These are phyloP conservation scores for Globisporangium cystogenes DNA, from an alignment of 352 stramenopile genomes.

Conservation along the genomic window DNA sequence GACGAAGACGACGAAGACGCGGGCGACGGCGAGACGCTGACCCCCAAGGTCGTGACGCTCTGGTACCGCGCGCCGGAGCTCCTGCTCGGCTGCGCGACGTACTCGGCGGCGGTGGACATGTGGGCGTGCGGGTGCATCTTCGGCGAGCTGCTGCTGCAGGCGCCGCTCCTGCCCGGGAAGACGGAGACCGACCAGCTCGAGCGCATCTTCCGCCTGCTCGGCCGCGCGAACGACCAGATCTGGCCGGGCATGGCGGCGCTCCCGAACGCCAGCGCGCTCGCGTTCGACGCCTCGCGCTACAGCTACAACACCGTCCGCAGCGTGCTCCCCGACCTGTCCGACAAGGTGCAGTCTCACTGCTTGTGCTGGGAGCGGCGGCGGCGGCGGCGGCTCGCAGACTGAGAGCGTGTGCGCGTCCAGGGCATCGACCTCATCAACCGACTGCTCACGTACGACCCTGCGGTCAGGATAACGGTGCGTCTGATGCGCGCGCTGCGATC, in stretches of 20 bases:
- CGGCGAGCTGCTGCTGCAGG: slow-evolving; percentile 92
- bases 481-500: too few species aligned
- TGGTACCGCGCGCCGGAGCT: slow-evolving; percentile 99
- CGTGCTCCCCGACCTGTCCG: slow-evolving; percentile 31
- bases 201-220: slow-evolving; percentile 96
- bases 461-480: slow-evolving; percentile 39
- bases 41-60: slow-evolving; percentile 99
- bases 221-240: slow-evolving; percentile 54
- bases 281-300: slow-evolving; percentile 25
- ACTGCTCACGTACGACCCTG: slow-evolving; percentile 49
- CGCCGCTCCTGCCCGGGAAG: slow-evolving; percentile 95
- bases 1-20: too few species aligned
- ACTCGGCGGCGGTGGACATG: slow-evolving; percentile 99
- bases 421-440: slow-evolving; percentile 43
- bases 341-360: slow-evolving; percentile 14
- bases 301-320: slow-evolving; percentile 32
- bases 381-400: too few species aligned
- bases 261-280: slow-evolving; percentile 33
- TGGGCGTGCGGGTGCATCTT: slow-evolving; percentile 99
- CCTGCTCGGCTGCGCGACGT: slow-evolving; percentile 98
- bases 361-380: too few species aligned
- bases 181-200: slow-evolving; percentile 97
- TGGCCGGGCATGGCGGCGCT: slow-evolving; percentile 52
- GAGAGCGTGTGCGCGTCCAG: slow-evolving; percentile 6
- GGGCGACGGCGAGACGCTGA: too few species aligned